Conservation (phyloP, 1,284 basidiomycete species). For the Papiliotrema fonsecae region DNA sequence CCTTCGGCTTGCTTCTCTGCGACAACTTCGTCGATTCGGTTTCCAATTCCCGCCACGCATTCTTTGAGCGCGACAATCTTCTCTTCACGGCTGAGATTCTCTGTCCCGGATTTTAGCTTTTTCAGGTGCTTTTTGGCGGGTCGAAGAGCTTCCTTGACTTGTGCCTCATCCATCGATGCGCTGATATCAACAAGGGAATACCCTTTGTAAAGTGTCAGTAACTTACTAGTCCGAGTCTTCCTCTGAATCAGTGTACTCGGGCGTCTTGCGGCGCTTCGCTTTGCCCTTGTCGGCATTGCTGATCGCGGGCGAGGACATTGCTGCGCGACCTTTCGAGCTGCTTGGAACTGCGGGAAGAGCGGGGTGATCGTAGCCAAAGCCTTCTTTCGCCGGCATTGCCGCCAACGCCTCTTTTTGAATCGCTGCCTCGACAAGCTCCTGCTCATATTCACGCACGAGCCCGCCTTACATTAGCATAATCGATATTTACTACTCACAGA, state of each 20-base stretch:
- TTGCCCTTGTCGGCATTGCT: conserved; percentile 48
- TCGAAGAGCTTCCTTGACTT: conserved; percentile 91
- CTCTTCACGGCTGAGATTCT: conserved; percentile 85
- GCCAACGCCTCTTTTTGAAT: conserved; percentile 54
- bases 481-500: conserved; percentile 46
- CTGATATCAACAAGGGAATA: conserved; percentile 49
- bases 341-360: conserved; percentile 13
- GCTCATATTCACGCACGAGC: conserved; percentile 84
- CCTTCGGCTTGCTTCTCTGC: conserved; percentile 68
- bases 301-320: conserved; percentile 10
- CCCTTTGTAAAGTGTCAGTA: conserved; percentile 4
- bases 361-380: conserved; percentile 42
- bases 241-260: conserved; percentile 83
- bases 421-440: conserved; percentile 70
- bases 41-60: conserved; percentile 87
- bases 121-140: conserved; percentile 98
- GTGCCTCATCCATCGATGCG: conserved; percentile 91
- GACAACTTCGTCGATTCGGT: conserved; percentile 82
- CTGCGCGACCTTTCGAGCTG: conserved; percentile 8
- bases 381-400: conserved; percentile 41
- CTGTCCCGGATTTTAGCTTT: conserved; percentile 87
- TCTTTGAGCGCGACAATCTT: conserved; percentile 95
- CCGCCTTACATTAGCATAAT: conserved; percentile 46
- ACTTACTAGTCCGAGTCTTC: conserved; percentile 69
- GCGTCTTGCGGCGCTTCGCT: conserved; percentile 79